Conservation (phyloP, 2,329 filamentous ascomycete species). For the Colletotrichum filicis region DNA sequence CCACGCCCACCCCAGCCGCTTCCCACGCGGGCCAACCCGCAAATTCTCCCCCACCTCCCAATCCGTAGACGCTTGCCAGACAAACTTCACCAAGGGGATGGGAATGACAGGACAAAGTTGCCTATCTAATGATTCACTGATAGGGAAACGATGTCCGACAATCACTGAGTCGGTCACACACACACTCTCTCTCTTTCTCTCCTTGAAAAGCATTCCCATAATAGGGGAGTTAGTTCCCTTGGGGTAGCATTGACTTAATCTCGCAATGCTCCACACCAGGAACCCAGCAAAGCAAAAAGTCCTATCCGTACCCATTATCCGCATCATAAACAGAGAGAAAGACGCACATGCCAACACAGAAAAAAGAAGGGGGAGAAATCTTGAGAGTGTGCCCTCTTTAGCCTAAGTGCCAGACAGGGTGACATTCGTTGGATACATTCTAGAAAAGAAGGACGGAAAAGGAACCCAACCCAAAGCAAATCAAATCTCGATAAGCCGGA, state of each 20-base stretch:
- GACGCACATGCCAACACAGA: conserved; percentile 1
- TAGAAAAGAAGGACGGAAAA: not conserved
- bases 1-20: not conserved
- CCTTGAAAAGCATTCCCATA: not conserved
- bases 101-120: not conserved
- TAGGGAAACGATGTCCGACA: not conserved
- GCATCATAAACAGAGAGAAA: conserved; percentile 12
- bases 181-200: not conserved
- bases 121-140: not conserved
- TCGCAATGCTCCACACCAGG: conserved; percentile 28
- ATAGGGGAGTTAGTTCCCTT: not conserved
- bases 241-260: conserved; percentile 33
- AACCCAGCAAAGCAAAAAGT: not conserved
- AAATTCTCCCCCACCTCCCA: not conserved
- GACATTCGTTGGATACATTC: not conserved
- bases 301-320: not conserved
- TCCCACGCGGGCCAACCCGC: not conserved
- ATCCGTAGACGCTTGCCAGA: not conserved
- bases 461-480: not conserved
- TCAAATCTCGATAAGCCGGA: not conserved
- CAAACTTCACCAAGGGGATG: not conserved
- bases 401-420: not conserved
- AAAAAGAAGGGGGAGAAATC: not conserved
- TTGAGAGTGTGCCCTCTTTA: not conserved
- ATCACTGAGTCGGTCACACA: not conserved